Percentiles rank a stretch among this genome's conserved stretches.
Evolutionary conservation across 1,284 basidiomycete genomes (phyloP).

Genomic region (Ganoderma sinense): DNA sequence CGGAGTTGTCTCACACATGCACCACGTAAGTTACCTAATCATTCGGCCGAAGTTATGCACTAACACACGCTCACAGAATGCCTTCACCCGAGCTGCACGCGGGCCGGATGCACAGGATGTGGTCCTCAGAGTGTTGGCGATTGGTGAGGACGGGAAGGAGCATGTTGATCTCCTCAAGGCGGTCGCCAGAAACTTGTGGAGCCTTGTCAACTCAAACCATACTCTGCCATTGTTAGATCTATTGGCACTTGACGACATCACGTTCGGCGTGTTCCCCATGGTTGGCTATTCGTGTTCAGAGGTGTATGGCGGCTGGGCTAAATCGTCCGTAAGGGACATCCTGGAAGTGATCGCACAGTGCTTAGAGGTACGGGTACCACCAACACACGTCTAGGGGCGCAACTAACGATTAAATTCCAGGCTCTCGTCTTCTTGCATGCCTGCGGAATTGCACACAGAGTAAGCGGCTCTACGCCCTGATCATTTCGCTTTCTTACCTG

Average conservation of each 20-base stretch:
- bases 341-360: conserved; percentile 41
- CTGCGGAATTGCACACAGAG: conserved; percentile 11
- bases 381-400: not conserved
- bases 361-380: conserved; percentile 30
- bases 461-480: not conserved
- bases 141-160: conserved; percentile 3
- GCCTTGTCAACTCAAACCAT: conserved; percentile 16
- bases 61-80: not conserved
- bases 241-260: conserved; percentile 38
- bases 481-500: not conserved
- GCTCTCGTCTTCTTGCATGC: conserved; percentile 12
- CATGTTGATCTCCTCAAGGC: conserved; percentile 10
- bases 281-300: conserved; percentile 25
- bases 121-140: conserved; percentile 1
- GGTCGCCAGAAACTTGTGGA: not conserved
- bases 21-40: not conserved
- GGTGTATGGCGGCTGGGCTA: conserved; percentile 30
- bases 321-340: conserved; percentile 41
- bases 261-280: conserved; percentile 41
- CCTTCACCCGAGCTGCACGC: conserved; percentile 1
- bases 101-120: conserved; percentile 1
- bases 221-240: conserved; percentile 33
- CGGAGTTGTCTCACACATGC: not conserved
- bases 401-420: not conserved
- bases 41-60: not conserved